Base-by-base conservation (phyloP, 2,329 filamentous ascomycete species). In the Ampelomyces quisqualis region DNA sequence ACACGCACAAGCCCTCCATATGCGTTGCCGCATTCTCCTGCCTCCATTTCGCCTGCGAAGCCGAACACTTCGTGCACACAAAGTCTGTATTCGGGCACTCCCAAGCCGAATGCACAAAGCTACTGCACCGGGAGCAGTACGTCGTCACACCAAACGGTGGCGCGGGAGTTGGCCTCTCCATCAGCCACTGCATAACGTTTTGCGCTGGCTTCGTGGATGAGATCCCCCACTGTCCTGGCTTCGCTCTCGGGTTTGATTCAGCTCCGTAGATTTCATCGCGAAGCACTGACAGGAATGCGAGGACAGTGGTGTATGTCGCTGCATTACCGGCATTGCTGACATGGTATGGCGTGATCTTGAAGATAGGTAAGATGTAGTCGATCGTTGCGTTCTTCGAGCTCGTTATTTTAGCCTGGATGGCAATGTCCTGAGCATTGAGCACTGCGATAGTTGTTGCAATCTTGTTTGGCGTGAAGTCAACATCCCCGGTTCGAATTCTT, bases 381-480 rank as follows among this genome's bases (percentile, higher is more conserved):
- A 51, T 17, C 1, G 26, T 10, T 0, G 47, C 45, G 20, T 39
- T 34, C 1, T 22, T 18, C 3, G 40, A 22, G 1, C 38, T 29
- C 1, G 45, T 49, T 8, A 51, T 46, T 1, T 43, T 49, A 7
- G 40, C 30, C 14, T 55, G 40, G 4, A 41, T 24, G 3, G 49
- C 45, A 1, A 53, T 50, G 11, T 40, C 15, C 23, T 55, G 54
- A 9, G 44, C 48, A 28, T 58, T 47, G 2, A 58, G 29, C 6
- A 39, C 17, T 1, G 50, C 53, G 17, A 51, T 36, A 4, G 45
- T 55, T 2, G 47, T 55, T 2, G 28, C 21, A 3, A 53, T 20
- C 9, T 10, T 31, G 0, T 7, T n/a, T 2, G 47, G 49, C 11
- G 47, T 34, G 23, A 51, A 55, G 30, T 48, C 38, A 13, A 57